A percentile compares a stretch with the other conserved stretches of the same genome.
Conservation (phyloP, 2,329 filamentous ascomycete genomes). For the Trichoderma sp. region DNA sequence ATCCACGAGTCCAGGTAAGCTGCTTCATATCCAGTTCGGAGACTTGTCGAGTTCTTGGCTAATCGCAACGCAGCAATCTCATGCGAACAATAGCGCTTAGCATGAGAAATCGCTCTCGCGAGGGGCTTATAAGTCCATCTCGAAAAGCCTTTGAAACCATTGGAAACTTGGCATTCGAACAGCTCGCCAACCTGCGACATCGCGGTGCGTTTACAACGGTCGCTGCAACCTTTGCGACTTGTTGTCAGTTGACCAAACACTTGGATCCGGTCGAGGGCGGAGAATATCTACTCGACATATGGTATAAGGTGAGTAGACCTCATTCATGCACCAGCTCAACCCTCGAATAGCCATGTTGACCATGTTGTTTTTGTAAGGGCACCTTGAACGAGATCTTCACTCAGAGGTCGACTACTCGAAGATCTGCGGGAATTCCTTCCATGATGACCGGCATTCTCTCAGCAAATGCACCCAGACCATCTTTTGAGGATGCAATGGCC, state of each 20-base stretch:
- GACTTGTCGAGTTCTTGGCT: conserved; percentile 24
- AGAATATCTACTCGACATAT: conserved; percentile 59
- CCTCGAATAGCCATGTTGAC: neutral
- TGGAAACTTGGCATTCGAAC: conserved; percentile 75
- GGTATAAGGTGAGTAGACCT: conserved; percentile 64
- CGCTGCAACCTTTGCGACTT: conserved; percentile 79
- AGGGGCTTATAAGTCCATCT: conserved; percentile 51
- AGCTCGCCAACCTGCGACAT: conserved; percentile 82
- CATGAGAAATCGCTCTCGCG: conserved; percentile 50
- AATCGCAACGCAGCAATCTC: conserved; percentile 59
- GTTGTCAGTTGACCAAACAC: conserved; percentile 68
- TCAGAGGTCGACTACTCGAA: conserved; percentile 79
- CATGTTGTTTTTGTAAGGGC: conserved; percentile 46
- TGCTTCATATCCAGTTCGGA: neutral
- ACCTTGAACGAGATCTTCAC: conserved; percentile 71
- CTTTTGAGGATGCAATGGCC: conserved; percentile 66
- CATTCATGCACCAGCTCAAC: neutral
- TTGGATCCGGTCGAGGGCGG: conserved; percentile 39
- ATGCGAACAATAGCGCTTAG: conserved; percentile 64
- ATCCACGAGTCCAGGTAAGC: conserved; percentile 87
- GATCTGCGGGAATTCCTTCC: conserved; percentile 89
- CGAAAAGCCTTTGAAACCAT: conserved; percentile 63
- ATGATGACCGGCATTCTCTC: conserved; percentile 80
- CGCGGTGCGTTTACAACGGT: conserved; percentile 93
- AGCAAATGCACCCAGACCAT: conserved; percentile 60